These are phyloP conservation scores for Pythium biforme DNA, from an alignment of 352 stramenopile species.

Conservation along the genomic window DNA sequence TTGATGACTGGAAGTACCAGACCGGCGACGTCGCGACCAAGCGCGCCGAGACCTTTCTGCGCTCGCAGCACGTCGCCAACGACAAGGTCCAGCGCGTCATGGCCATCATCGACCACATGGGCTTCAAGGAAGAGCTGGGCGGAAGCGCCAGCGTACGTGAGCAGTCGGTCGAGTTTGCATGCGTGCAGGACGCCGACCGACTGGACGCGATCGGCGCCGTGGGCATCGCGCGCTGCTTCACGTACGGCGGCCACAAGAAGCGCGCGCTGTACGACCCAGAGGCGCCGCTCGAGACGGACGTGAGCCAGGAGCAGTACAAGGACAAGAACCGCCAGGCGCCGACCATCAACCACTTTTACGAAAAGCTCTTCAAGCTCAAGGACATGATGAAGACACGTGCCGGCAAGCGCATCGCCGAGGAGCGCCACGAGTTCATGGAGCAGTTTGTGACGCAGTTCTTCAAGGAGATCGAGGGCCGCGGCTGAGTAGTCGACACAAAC, in stretches of 20 bases:
- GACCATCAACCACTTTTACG: constrained; percentile 91
- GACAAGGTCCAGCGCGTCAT: constrained; percentile 70
- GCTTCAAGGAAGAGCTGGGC: constrained; percentile 83
- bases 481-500: constrained; percentile 4
- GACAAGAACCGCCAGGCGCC: constrained; percentile 55
- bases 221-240: constrained; percentile 90
- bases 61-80: constrained; percentile 42
- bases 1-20: constrained; percentile 91
- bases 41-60: constrained; percentile 56
- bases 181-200: constrained; percentile 88
- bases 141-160: constrained; percentile 22
- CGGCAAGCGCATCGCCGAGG: constrained; percentile 69
- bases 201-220: constrained; percentile 91
- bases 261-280: constrained; percentile 76
- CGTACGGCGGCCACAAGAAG: constrained; percentile 85
- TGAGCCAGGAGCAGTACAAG: constrained; percentile 86
- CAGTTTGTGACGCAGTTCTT: constrained; percentile 80
- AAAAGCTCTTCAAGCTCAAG: constrained; percentile 89
- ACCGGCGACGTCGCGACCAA: constrained; percentile 50
- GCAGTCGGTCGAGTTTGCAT: constrained; percentile 74
- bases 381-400: constrained; percentile 86
- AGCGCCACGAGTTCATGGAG: constrained; percentile 87
- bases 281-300: constrained; percentile 42
- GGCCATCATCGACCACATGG: constrained; percentile 81
- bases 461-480: constrained; percentile 64